A percentile compares a stretch with the other conserved stretches of the same genome.
phyloP scores from a whole-genome alignment of 2,329 filamentous ascomycete species.

The Botrytis deweyae region DNA sequence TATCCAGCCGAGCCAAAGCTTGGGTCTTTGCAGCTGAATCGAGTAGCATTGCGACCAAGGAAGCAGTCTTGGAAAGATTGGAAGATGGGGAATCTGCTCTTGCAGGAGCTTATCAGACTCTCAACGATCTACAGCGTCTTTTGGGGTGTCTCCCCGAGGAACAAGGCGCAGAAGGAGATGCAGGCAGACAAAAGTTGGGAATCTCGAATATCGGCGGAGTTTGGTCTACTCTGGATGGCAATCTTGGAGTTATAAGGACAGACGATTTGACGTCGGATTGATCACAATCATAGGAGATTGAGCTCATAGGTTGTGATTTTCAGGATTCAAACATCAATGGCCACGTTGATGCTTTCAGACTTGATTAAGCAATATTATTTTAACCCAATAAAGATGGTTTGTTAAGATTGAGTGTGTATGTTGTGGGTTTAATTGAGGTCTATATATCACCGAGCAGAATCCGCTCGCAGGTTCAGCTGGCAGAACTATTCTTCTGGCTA shows the following conservation, averaged over 20 bases:
- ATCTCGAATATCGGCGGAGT: constrained; percentile 27
- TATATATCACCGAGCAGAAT: not conserved
- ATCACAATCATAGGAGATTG: not conserved
- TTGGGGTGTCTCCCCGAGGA: constrained; percentile 41
- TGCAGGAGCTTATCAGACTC: constrained; percentile 50
- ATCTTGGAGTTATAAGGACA: constrained; percentile 36
- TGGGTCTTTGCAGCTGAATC: constrained; percentile 62
- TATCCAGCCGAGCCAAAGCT: constrained; percentile 49
- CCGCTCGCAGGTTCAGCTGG: not conserved
- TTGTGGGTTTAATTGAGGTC: not conserved
- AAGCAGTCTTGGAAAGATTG: constrained; percentile 58
- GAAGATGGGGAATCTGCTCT: constrained; percentile 58
- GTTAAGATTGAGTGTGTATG: not conserved
- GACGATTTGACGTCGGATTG: constrained; percentile 21
- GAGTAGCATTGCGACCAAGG: constrained; percentile 58
- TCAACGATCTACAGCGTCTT: constrained; percentile 52
- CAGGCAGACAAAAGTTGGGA: constrained; percentile 9
- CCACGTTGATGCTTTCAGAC: not conserved
- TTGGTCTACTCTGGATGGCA: constrained; percentile 38
- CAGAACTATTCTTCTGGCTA: not conserved
- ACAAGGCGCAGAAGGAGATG: constrained; percentile 12
- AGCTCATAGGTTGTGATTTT: not conserved
- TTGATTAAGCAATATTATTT: not conserved
- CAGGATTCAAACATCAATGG: not conserved
- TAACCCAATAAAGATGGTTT: not conserved